Evolutionary conservation across 2,329 filamentous ascomycete genomes (phyloP).

Genomic region (Pyrenophora tritici-repentis): DNA sequence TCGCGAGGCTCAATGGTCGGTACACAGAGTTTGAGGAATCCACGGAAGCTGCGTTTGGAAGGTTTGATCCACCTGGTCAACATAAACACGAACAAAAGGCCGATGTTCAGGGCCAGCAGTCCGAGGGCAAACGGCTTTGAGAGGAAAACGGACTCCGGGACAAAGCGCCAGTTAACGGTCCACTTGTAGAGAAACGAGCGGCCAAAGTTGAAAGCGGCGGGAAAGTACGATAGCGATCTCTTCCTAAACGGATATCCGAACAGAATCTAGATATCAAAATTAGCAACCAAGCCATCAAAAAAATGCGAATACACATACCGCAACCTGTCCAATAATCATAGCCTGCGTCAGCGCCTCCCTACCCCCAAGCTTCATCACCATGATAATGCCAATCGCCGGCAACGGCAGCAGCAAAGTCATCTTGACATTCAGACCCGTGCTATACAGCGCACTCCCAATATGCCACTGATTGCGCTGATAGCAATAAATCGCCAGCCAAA

Average conservation of each 20-base stretch:
- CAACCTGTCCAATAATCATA: constrained; percentile 75
- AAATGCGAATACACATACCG: constrained; percentile 57
- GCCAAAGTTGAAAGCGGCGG: constrained; percentile 86
- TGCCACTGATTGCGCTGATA: constrained; percentile 79
- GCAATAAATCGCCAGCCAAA: constrained; percentile 80
- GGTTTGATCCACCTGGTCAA: constrained; percentile 74
- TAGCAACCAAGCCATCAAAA: neutral
- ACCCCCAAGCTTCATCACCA: constrained; percentile 75
- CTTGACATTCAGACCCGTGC: constrained; percentile 84
- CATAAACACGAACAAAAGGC: constrained; percentile 70
- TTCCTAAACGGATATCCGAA: constrained; percentile 69
- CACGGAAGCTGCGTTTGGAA: constrained; percentile 61
- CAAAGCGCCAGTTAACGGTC: constrained; percentile 98
- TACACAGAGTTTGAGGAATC: constrained; percentile 58
- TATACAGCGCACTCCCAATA: constrained; percentile 72
- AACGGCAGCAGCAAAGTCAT: constrained; percentile 87
- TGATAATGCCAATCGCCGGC: constrained; percentile 76
- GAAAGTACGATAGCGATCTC: constrained; percentile 73
- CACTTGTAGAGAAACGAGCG: constrained; percentile 94
- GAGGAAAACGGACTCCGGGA: constrained; percentile 82
- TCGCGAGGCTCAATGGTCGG: constrained; percentile 49
- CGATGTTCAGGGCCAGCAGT: constrained; percentile 68
- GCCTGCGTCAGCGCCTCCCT: constrained; percentile 68
- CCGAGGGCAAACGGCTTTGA: constrained; percentile 69
- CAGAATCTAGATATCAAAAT: constrained; percentile 50